Evolutionary conservation across 2,329 filamentous ascomycete species (phyloP).

Genomic region (Talaromyces atroroseus): DNA sequence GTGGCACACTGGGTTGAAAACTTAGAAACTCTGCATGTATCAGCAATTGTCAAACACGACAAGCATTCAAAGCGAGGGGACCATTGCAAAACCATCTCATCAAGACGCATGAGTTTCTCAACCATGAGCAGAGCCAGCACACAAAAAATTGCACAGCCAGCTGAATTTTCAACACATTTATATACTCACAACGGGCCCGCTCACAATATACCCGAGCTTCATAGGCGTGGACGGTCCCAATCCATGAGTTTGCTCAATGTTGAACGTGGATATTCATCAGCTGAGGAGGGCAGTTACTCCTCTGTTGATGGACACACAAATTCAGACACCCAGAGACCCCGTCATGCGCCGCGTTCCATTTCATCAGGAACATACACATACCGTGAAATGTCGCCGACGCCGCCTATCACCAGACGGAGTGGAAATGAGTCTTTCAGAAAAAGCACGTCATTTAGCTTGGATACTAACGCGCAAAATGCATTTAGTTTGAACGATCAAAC

Average conservation of each 20-base stretch:
- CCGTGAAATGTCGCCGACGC: neutral
- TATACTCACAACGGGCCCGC: neutral
- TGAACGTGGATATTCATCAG: neutral
- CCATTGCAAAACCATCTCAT: neutral
- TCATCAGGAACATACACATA: neutral
- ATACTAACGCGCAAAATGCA: neutral
- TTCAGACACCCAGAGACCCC: neutral
- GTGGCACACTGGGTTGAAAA: conserved; percentile 58
- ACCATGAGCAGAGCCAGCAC: conserved; percentile 1
- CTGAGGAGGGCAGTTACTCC: neutral
- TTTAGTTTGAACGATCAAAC: conserved; percentile 6
- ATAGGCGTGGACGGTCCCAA: neutral
- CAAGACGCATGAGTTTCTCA: conserved; percentile 1
- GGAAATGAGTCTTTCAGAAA: conserved; percentile 1
- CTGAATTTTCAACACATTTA: neutral
- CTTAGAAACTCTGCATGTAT: conserved; percentile 52
- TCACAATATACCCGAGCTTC: neutral
- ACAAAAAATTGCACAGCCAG: neutral
- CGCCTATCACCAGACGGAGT: neutral
- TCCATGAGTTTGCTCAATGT: neutral
- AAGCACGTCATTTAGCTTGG: neutral
- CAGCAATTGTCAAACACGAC: conserved; percentile 49
- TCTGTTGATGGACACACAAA: conserved; percentile 1
- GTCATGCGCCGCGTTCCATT: neutral
- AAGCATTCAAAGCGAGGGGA: conserved; percentile 27